Evolutionary conservation across 228 moss, liverwort and hornwort genomes (phyloP).

Genomic region (Sphagnum magellanicum): DNA sequence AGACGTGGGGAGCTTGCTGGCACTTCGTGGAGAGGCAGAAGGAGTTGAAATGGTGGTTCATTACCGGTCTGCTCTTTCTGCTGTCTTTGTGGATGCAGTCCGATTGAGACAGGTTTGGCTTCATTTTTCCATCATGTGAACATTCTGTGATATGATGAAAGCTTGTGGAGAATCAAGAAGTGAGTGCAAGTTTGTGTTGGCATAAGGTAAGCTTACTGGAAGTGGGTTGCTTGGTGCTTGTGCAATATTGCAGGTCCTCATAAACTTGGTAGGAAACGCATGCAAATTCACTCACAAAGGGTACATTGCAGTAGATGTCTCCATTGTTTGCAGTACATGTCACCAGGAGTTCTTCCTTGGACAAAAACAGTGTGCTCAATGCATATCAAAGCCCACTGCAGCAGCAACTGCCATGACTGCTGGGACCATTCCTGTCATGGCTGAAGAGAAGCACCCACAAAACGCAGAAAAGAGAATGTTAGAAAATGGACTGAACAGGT

Average conservation of each 20-base stretch:
- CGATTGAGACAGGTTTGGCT: conserved; percentile 37
- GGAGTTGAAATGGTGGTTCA: conserved; percentile 54
- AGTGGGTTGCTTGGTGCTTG: no score
- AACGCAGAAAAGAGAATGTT: no score
- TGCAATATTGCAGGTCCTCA: conserved; percentile 25
- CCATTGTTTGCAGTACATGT: conserved; percentile 40
- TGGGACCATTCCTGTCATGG: no score
- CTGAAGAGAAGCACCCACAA: no score
- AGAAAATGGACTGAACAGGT: no score
- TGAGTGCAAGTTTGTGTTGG: no score
- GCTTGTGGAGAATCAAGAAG: no score
- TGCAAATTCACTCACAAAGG: conserved; percentile 48
- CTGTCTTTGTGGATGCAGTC: conserved; percentile 39
- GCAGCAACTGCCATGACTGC: not conserved
- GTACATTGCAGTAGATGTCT: conserved; percentile 39
- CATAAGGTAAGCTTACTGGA: no score
- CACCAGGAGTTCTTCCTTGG: conserved; percentile 24
- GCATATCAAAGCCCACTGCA: conserved; percentile 16
- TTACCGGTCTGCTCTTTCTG: conserved; percentile 33
- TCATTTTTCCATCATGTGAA: not conserved
- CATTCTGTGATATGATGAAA: no score
- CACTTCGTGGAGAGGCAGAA: conserved; percentile 39
- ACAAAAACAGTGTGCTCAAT: conserved; percentile 31
- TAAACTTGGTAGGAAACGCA: conserved; percentile 48
- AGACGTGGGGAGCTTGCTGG: conserved; percentile 54